Percentiles rank a stretch among this genome's conserved stretches.
Conservation (phyloP, 192 early-diverging fungal species). For the Coemansia sp. region DNA sequence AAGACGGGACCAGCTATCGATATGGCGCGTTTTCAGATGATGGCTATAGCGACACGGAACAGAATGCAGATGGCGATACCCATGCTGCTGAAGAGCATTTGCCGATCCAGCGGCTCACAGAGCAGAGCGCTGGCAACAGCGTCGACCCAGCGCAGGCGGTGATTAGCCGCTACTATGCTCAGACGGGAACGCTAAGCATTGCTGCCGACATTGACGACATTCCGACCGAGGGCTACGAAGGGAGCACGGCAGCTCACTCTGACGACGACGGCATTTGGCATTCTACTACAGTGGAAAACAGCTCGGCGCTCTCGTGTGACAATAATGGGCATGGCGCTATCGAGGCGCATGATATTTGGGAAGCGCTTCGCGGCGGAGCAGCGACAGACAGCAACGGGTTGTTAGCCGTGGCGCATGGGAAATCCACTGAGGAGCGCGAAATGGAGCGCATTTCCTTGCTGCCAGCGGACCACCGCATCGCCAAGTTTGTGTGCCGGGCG, state of each 20-base stretch:
- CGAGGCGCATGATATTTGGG: slow-evolving; percentile 7
- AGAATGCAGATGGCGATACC: background rate
- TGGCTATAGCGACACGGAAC: too few species aligned
- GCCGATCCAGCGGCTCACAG: background rate
- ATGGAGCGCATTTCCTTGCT: slow-evolving; percentile 37
- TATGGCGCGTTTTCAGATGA: too few species aligned
- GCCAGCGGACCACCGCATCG: slow-evolving; percentile 47
- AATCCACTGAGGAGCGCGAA: slow-evolving; percentile 28
- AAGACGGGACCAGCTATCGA: too few species aligned
- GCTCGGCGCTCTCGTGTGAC: background rate
- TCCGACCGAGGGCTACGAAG: slow-evolving; percentile 4
- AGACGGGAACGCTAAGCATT: slow-evolving; percentile 16
- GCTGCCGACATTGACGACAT: slow-evolving; percentile 45
- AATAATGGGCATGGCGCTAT: too few species aligned
- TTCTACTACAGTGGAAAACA: background rate
- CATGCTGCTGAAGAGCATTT: background rate
- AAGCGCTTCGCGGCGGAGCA: background rate
- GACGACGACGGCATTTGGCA: background rate
- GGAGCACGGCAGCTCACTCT: background rate
- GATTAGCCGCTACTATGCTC: slow-evolving; percentile 41
- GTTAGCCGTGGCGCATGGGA: background rate
- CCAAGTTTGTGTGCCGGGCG: slow-evolving; percentile 47
- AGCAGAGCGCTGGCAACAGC: slow-evolving; percentile 3
- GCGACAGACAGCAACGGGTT: background rate
- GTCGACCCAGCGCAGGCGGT: slow-evolving; percentile 38